Conservation (phyloP, 495 filamentous ascomycete species). For the Aspergillus egyptiacus region DNA sequence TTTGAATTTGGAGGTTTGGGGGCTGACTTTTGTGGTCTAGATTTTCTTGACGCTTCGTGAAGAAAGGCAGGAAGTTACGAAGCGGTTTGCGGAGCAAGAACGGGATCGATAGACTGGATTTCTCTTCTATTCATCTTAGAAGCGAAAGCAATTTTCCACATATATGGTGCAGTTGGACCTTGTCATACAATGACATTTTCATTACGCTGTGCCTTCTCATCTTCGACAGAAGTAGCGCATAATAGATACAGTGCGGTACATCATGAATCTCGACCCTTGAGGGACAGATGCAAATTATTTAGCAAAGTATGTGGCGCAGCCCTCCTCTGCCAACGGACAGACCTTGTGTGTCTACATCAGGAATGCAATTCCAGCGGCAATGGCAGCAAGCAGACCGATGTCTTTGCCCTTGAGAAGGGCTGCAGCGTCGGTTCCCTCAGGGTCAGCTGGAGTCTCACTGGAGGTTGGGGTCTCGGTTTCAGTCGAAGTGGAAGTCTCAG, state of each 20-base stretch:
- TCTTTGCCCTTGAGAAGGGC: constrained; percentile 37
- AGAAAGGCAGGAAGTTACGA: constrained; percentile 37
- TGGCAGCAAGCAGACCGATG: constrained; percentile 28
- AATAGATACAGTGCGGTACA: constrained; percentile 6
- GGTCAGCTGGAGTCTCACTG: constrained; percentile 15
- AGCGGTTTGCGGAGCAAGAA: constrained; percentile 32
- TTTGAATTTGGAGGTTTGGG: background rate
- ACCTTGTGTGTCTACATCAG: constrained; percentile 19
- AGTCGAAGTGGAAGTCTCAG: constrained; percentile 9
- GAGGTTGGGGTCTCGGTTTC: background rate
- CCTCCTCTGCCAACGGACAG: background rate
- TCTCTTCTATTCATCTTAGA: background rate
- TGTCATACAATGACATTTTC: constrained; percentile 3
- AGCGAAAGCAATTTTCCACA: background rate
- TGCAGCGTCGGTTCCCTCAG: constrained; percentile 36
- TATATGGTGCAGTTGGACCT: background rate
- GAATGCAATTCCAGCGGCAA: constrained; percentile 32
- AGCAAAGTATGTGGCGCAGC: background rate
- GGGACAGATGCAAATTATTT: background rate
- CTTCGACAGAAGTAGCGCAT: constrained; percentile 1
- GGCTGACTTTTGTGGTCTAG: constrained; percentile 39
- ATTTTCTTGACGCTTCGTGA: constrained; percentile 38
- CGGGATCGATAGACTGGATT: constrained; percentile 13
- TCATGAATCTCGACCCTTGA: background rate
- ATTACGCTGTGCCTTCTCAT: constrained; percentile 2